phyloP scores from a whole-genome alignment of 1,139 yeast species.

The Yamadazyma atmosphaerica region DNA sequence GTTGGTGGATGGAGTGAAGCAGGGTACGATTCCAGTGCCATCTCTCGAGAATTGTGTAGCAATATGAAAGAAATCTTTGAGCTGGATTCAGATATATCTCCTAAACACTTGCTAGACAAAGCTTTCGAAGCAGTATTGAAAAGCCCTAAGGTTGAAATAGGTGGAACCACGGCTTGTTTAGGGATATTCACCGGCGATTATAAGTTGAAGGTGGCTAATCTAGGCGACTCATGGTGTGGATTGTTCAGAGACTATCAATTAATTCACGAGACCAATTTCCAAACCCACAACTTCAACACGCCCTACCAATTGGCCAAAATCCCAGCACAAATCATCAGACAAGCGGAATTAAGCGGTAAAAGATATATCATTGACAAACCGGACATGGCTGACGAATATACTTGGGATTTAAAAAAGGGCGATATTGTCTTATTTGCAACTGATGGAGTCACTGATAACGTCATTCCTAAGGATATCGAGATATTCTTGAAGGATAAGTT shows the following conservation, averaged over 20 bases:
- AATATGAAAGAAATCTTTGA: slow-evolving; percentile 35
- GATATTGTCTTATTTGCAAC: slow-evolving; percentile 87
- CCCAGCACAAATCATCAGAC: slow-evolving; percentile 59
- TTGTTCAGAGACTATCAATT: slow-evolving; percentile 69
- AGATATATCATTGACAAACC: slow-evolving; percentile 62
- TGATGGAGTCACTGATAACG: slow-evolving; percentile 92
- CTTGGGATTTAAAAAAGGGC: slow-evolving; percentile 55
- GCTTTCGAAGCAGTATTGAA: slow-evolving; percentile 56
- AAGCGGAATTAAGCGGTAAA: slow-evolving; percentile 58
- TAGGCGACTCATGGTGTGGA: slow-evolving; percentile 96
- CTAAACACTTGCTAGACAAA: slow-evolving; percentile 50
- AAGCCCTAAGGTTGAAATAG: slow-evolving; percentile 72
- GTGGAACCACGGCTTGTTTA: slow-evolving; percentile 94
- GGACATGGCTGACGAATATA: slow-evolving; percentile 49
- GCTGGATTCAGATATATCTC: slow-evolving; percentile 20
- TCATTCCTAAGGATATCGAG: slow-evolving; percentile 72
- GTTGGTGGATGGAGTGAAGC: slow-evolving; percentile 97
- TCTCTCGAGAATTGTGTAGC: slow-evolving; percentile 66
- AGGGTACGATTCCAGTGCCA: slow-evolving; percentile 86
- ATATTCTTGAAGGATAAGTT: slow-evolving; percentile 51
- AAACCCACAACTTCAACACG: slow-evolving; percentile 86
- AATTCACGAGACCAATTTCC: slow-evolving; percentile 69
- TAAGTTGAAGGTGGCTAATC: slow-evolving; percentile 64
- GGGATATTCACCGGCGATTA: slow-evolving; percentile 64
- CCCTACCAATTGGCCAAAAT: slow-evolving; percentile 89